These are phyloP conservation scores for Striga asiatica DNA, from an alignment of 257 asterid genomes.

Conservation along the genomic window DNA sequence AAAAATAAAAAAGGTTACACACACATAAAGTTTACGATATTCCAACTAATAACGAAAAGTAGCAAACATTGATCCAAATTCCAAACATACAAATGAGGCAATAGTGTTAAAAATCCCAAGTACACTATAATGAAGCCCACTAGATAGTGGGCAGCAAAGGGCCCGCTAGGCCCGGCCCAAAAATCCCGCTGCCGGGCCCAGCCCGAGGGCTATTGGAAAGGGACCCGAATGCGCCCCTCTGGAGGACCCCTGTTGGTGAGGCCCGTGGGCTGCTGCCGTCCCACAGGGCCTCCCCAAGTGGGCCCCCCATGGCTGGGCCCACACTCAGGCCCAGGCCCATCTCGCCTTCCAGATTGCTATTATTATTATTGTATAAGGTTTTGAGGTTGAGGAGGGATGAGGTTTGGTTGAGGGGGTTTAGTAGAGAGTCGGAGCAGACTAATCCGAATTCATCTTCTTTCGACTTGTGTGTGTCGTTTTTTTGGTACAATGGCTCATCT, in stretches of 20 bases:
- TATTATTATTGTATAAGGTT: slow-evolving; percentile 23
- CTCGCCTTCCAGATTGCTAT: slow-evolving; percentile 21
- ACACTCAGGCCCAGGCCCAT: slow-evolving; percentile 67
- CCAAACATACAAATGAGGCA: neutral
- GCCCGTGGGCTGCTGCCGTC: slow-evolving; percentile 39
- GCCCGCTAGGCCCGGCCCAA: slow-evolving; percentile 36
- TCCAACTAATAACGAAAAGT: neutral
- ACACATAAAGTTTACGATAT: neutral
- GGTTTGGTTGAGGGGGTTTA: slow-evolving; percentile 58
- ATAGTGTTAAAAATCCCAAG: neutral
- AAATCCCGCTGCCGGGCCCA: slow-evolving; percentile 27
- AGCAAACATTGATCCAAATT: neutral
- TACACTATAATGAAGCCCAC: neutral
- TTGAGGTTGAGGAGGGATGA: slow-evolving; percentile 34
- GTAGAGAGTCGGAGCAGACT: slow-evolving; percentile 66
- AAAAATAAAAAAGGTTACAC: no score
- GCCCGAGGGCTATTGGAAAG: slow-evolving; percentile 77
- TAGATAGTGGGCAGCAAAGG: slow-evolving; percentile 37
- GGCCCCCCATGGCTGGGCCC: slow-evolving; percentile 57
- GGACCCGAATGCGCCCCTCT: slow-evolving; percentile 52
- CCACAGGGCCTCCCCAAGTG: slow-evolving; percentile 87
- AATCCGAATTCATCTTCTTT: slow-evolving; percentile 55
- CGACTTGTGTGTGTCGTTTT: slow-evolving; percentile 20
- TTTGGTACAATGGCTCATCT: slow-evolving; percentile 23
- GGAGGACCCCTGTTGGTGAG: slow-evolving; percentile 88